Evolutionary conservation across 805 yeast species (phyloP).

Genomic region (Peterozyma xylosa): DNA sequence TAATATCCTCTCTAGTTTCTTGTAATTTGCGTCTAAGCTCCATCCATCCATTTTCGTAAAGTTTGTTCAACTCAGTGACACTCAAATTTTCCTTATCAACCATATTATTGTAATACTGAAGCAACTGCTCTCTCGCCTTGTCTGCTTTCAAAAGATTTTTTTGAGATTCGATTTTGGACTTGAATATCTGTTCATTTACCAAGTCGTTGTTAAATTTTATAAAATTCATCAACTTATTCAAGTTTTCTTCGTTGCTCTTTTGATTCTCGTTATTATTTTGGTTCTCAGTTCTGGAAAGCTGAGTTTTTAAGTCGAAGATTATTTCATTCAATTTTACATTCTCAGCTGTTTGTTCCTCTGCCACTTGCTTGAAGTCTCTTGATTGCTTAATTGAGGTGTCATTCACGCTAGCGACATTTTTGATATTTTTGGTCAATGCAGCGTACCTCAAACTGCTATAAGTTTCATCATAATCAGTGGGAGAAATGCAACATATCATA

Average conservation of each 20-base stretch:
- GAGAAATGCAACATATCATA: constrained; percentile 85
- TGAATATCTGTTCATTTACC: constrained; percentile 12
- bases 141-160: not conserved
- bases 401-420: constrained; percentile 50
- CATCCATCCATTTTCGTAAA: constrained; percentile 4
- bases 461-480: constrained; percentile 72
- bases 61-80: not conserved
- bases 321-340: constrained; percentile 4
- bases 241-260: not conserved
- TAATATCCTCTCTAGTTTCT: not conserved
- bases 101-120: not conserved
- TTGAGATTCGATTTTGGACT: not conserved
- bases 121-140: not conserved
- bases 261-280: not conserved
- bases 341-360: constrained; percentile 3
- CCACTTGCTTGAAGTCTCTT: constrained; percentile 8
- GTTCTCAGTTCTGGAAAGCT: constrained; percentile 3
- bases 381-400: constrained; percentile 10
- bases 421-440: constrained; percentile 63
- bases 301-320: constrained; percentile 4
- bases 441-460: constrained; percentile 74
- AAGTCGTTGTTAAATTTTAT: constrained; percentile 12
- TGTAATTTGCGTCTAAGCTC: not conserved
- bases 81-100: not conserved
- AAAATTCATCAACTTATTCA: constrained; percentile 5